Conservation (phyloP, 2,329 filamentous ascomycete genomes). For the Aspergillus nomiae region DNA sequence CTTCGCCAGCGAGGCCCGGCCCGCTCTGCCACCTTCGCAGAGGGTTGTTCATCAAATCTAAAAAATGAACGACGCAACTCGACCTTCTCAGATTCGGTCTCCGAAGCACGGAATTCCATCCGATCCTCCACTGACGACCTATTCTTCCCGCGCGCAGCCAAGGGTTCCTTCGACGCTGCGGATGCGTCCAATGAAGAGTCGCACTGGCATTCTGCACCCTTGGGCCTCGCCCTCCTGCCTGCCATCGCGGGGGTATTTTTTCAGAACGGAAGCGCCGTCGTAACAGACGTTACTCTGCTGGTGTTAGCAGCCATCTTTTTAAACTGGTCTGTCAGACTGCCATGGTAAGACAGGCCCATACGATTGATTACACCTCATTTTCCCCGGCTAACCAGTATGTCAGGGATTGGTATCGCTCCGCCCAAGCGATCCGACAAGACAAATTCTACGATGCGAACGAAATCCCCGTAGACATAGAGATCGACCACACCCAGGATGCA, state of each 20-base stretch:
- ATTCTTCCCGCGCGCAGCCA: slow-evolving; percentile 58
- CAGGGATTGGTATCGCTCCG: slow-evolving; percentile 74
- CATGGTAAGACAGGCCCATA: slow-evolving; percentile 67
- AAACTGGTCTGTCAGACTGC: slow-evolving; percentile 87
- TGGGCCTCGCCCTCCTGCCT: slow-evolving; percentile 81
- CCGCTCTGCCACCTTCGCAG: slow-evolving; percentile 41
- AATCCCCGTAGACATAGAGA: slow-evolving; percentile 27
- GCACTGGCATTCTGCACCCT: slow-evolving; percentile 75
- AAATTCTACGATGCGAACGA: slow-evolving; percentile 23
- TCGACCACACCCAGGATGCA: slow-evolving; percentile 25
- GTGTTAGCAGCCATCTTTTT: slow-evolving; percentile 80
- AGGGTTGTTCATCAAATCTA: slow-evolving; percentile 28
- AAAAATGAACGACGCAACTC: slow-evolving; percentile 68
- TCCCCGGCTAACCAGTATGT: slow-evolving; percentile 10
- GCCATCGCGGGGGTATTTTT: slow-evolving; percentile 84
- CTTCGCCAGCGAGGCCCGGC: slow-evolving; percentile 40
- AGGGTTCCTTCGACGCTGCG: slow-evolving; percentile 23
- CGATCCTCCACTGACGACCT: slow-evolving; percentile 71
- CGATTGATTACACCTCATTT: background rate
- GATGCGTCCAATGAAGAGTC: slow-evolving; percentile 58
- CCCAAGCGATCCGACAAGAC: slow-evolving; percentile 61
- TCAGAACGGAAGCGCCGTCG: slow-evolving; percentile 76
- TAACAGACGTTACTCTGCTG: slow-evolving; percentile 82
- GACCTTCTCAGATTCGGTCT: slow-evolving; percentile 73
- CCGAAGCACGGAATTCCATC: slow-evolving; percentile 65